phyloP scores from a whole-genome alignment of 2,329 filamentous ascomycete species.

The Cladosporium sp. region DNA sequence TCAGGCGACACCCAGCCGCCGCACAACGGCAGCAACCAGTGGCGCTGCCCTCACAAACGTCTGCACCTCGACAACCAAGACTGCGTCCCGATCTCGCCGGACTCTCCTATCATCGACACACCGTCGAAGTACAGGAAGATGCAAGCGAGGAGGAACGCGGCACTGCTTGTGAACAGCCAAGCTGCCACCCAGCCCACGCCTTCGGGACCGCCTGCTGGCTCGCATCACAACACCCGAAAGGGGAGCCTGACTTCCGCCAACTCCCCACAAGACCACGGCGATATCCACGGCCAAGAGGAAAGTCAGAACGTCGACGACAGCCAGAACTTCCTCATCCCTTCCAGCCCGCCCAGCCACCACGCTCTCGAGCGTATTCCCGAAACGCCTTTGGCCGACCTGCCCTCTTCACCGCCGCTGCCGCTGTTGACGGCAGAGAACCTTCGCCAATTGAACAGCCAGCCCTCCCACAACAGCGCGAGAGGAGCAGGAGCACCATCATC shows the following conservation, averaged over 20 bases:
- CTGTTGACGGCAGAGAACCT: background rate
- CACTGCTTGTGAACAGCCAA: background rate
- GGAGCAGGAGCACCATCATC: background rate
- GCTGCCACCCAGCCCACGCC: background rate
- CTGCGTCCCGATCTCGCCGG: background rate
- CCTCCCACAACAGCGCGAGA: background rate
- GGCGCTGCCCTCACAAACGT: background rate
- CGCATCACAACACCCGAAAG: background rate
- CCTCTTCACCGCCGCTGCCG: background rate
- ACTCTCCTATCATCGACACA: background rate
- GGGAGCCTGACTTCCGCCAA: background rate
- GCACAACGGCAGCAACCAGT: background rate
- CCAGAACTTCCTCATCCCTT: background rate
- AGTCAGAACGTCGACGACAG: background rate
- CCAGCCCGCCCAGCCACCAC: background rate
- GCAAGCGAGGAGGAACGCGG: background rate
- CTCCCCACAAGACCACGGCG: background rate
- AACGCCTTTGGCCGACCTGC: background rate
- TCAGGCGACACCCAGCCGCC: background rate
- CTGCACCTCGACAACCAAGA: background rate
- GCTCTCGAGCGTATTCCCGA: background rate
- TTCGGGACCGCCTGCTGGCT: background rate
- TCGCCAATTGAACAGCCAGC: background rate
- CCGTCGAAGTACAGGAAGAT: background rate
- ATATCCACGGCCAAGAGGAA: background rate